Conservation (phyloP, 2,329 filamentous ascomycete genomes). For the Thielaviopsis euricoi region DNA sequence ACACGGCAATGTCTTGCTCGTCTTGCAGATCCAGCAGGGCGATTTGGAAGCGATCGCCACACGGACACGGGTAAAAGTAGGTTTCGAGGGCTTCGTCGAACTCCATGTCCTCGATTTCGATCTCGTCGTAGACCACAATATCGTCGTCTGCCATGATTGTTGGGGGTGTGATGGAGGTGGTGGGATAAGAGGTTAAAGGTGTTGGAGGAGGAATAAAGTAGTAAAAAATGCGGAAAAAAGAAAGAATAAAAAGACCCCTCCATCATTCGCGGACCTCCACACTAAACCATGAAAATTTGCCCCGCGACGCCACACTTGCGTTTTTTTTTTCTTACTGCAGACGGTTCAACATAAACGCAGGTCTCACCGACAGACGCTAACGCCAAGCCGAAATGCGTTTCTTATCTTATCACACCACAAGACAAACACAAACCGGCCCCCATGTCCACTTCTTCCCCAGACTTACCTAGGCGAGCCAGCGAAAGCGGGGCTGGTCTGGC, state of each 20-base stretch:
- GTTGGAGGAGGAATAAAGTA: too few relatives aligned
- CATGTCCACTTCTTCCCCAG: too few relatives aligned
- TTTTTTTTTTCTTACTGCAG: not conserved
- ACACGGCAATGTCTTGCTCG: constrained; percentile 87
- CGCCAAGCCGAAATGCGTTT: too few relatives aligned
- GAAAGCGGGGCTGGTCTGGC: too few relatives aligned
- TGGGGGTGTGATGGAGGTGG: not conserved
- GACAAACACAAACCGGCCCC: too few relatives aligned
- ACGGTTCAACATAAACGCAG: not conserved
- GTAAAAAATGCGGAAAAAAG: too few relatives aligned
- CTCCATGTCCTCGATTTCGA: constrained; percentile 98
- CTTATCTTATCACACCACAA: too few relatives aligned
- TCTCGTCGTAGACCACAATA: constrained; percentile 80
- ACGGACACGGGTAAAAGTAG: constrained; percentile 93
- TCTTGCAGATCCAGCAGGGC: constrained; percentile 69
- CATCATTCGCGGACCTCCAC: not conserved
- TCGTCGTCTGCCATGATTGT: constrained; percentile 33
- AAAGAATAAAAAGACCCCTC: too few relatives aligned
- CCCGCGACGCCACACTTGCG: not conserved
- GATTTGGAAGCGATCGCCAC: constrained; percentile 93
- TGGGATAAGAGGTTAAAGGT: constrained; percentile 1
- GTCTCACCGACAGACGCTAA: too few relatives aligned
- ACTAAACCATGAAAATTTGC: not conserved
- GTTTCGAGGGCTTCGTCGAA: constrained; percentile 68
- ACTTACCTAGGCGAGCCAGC: too few relatives aligned